Base-by-base conservation (phyloP, 352 stramenopile genomes). In the Phytophthora pseudosyringae region DNA sequence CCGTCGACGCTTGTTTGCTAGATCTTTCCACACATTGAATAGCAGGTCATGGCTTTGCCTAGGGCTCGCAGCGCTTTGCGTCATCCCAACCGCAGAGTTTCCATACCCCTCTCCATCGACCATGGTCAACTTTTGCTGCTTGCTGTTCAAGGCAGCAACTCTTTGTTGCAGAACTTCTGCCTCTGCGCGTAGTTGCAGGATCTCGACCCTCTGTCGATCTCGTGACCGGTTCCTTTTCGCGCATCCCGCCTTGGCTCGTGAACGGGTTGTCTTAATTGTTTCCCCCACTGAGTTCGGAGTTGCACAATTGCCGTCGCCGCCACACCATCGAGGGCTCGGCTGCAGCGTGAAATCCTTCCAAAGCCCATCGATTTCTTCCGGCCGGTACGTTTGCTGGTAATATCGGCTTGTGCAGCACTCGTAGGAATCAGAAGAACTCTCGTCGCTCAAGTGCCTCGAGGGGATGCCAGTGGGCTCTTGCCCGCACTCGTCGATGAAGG, bases 161-260 rank as follows among this genome's bases (percentile, higher is more conserved):
- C 50, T 35, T 8, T 47, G 3, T 7, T 47, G 12, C 18, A 58
- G 36, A 8, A 46, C 38, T 58, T 58, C 35, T 15, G 35, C 50
- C 39, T 58, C 21, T 2, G 35, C 50, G 4, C 36, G 35, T 2
- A 58, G 36, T 1, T 39, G 50, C n/a, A 58, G 36, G 5, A 47
- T 47, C 26, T 58, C 50, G 0, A 58, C 15, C 16, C 39, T 25
- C 21, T 58, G 50, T 38, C 50, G 50, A 29, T 58, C 50, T 21
- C 50, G 50, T 7, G 50, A 58, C 10, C 13, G 35, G 6, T 58
- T 58, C 25, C 50, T 25, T 29, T 45, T 39, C 7, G 39, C 4
- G 39, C 4, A 18, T 45, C 26, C 4, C 4, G 5, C 39, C 12
- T 28, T 45, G 5, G 12, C 3, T 43, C 12, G 36, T n/a, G 36